A percentile compares a stretch with the other conserved stretches of the same genome.
phyloP scores from a whole-genome alignment of 345 rosid species.

The Erodium maritimum region DNA sequence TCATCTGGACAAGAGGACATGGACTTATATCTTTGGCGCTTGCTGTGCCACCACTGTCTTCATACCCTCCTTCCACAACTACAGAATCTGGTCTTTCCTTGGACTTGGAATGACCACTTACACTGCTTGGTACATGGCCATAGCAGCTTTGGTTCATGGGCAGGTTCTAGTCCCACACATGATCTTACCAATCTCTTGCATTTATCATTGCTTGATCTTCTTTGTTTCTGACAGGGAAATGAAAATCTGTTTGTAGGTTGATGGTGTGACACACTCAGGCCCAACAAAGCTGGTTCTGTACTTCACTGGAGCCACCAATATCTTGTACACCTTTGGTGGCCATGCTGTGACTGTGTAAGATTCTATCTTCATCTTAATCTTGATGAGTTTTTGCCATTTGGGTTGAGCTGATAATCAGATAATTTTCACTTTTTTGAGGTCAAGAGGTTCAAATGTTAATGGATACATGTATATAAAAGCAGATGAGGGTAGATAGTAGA shows the following conservation, averaged over 20 bases:
- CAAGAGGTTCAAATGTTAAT: too few species aligned
- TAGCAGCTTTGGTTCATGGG: slow-evolving; percentile 72
- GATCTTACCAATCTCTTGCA: too few species aligned
- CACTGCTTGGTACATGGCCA: slow-evolving; percentile 93
- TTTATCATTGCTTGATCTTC: too few species aligned
- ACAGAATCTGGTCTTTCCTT: slow-evolving; percentile 96
- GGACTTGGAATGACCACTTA: slow-evolving; percentile 98
- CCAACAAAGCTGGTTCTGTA: slow-evolving; percentile 77
- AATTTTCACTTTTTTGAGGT: too few species aligned
- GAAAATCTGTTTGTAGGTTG: slow-evolving; percentile 23
- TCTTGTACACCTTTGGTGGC: slow-evolving; percentile 93
- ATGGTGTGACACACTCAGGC: slow-evolving; percentile 60
- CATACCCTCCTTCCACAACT: too few species aligned
- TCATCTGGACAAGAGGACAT: slow-evolving; percentile 90
- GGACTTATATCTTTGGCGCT: slow-evolving; percentile 99
- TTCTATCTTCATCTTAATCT: too few species aligned
- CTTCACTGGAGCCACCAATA: slow-evolving; percentile 98
- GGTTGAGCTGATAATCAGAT: too few species aligned
- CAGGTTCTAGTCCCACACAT: slow-evolving; percentile 28
- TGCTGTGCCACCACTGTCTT: slow-evolving; percentile 99
- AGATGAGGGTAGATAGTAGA: too few species aligned
- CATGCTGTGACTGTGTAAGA: slow-evolving; percentile 99
- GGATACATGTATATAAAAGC: too few species aligned
- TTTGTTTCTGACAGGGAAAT: background rate
- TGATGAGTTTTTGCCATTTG: too few species aligned